Evolutionary conservation across 768 basidiomycete genomes (phyloP).

Genomic region (Nevesoporus exiguus): DNA sequence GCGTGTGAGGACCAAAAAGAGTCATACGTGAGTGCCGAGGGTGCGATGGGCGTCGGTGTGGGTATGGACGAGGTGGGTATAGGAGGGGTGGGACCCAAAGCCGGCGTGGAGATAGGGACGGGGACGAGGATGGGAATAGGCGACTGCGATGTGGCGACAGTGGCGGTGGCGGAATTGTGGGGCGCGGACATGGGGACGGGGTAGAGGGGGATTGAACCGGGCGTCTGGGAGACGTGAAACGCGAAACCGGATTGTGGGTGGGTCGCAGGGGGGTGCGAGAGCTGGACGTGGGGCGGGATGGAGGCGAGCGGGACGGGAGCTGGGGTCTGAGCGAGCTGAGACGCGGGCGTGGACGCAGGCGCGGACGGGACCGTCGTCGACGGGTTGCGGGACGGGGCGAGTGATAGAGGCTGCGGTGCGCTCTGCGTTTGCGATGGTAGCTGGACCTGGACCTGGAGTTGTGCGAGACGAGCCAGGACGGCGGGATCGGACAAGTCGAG

Average conservation of each 20-base stretch:
- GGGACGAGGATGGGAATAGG: background rate
- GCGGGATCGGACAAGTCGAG: slow-evolving; percentile 25
- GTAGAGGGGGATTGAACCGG: background rate
- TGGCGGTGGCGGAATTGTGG: too few relatives aligned
- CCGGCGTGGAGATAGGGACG: background rate
- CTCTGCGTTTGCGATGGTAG: background rate
- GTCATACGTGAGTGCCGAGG: slow-evolving; percentile 49
- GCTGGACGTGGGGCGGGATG: slow-evolving; percentile 1
- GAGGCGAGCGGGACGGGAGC: background rate
- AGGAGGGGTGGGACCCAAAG: background rate
- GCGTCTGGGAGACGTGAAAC: background rate
- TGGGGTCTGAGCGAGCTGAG: background rate
- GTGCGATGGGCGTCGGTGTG: slow-evolving; percentile 8
- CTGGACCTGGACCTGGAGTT: slow-evolving; percentile 23
- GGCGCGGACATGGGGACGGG: background rate
- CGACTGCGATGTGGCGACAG: background rate
- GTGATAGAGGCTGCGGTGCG: background rate
- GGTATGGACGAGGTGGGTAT: slow-evolving; percentile 6
- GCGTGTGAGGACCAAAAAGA: slow-evolving; percentile 61
- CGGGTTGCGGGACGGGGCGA: background rate
- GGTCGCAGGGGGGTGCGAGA: background rate
- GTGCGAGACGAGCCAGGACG: slow-evolving; percentile 23
- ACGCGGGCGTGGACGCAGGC: background rate
- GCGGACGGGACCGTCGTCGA: background rate
- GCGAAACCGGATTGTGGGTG: slow-evolving; percentile 13